A percentile compares a stretch with the other conserved stretches of the same genome.
Evolutionary conservation across 176 grass and related monocot genomes (phyloP).

Genomic region (Oryza brachyantha): DNA sequence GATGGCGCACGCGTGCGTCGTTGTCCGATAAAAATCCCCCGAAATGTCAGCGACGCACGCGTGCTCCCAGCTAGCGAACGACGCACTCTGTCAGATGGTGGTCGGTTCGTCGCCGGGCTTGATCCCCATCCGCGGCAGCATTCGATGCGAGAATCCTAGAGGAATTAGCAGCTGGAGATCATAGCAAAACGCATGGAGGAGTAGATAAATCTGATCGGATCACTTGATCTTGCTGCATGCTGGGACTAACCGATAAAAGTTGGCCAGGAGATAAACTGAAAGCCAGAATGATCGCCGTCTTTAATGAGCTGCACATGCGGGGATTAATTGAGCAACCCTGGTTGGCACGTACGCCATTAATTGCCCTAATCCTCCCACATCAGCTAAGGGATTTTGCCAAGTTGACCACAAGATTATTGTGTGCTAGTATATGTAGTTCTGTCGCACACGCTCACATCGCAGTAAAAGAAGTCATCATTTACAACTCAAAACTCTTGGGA

Average conservation of each 20-base stretch:
- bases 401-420: not conserved
- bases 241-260: not conserved
- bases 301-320: constrained; percentile 45
- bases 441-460: not conserved
- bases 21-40: not conserved
- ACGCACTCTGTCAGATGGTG: not conserved
- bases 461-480: constrained; percentile 1
- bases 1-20: not conserved
- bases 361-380: constrained; percentile 26
- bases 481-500: not conserved
- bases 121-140: not conserved
- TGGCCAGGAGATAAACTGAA: not conserved
- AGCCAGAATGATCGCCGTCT: constrained; percentile 2
- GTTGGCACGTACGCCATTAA: constrained; percentile 38
- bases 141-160: not conserved
- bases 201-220: not conserved
- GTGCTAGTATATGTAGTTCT: too few relatives aligned
- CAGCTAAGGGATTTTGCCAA: not conserved
- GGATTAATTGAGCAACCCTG: not conserved
- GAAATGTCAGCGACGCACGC: constrained; percentile 18
- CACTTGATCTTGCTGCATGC: not conserved
- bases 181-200: too few relatives aligned
- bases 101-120: not conserved
- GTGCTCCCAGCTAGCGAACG: not conserved
- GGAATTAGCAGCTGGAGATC: not conserved